Evolutionary conservation across 2,329 filamentous ascomycete species (phyloP).

Genomic region (Hymenoscyphus albidus): DNA sequence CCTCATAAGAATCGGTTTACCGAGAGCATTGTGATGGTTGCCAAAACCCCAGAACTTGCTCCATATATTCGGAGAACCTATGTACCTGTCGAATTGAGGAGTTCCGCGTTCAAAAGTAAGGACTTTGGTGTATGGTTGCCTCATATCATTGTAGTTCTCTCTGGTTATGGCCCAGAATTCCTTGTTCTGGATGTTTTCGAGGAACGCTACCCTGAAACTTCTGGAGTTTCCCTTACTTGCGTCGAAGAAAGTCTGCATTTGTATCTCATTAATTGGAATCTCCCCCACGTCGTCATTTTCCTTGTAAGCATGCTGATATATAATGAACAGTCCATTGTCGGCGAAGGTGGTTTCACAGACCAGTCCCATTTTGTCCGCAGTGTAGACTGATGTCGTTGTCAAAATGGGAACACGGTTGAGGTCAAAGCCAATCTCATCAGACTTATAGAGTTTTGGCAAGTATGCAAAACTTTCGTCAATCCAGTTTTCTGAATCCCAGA

Average conservation of each 20-base stretch:
- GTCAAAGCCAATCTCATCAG: no score
- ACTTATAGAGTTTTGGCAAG: no score
- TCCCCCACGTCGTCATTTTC: neutral
- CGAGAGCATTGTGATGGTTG: neutral
- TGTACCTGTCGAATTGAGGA: neutral
- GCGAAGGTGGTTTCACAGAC: neutral
- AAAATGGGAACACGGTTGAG: no score
- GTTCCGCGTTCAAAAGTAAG: neutral
- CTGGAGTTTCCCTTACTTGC: neutral
- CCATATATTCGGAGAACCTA: neutral
- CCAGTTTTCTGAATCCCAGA: no score
- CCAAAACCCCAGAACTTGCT: neutral
- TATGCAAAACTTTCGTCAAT: no score
- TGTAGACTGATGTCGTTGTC: neutral
- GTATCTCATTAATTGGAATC: neutral
- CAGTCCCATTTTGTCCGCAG: neutral
- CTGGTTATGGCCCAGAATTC: neutral
- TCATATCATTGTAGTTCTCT: neutral
- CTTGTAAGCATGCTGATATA: neutral
- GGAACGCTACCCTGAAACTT: neutral
- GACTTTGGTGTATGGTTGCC: neutral
- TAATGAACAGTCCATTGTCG: neutral
- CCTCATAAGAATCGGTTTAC: neutral
- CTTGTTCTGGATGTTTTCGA: neutral
- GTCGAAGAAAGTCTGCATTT: neutral